Base-by-base conservation (phyloP, 2,329 filamentous ascomycete genomes). In the Setomelanomma holmii region DNA sequence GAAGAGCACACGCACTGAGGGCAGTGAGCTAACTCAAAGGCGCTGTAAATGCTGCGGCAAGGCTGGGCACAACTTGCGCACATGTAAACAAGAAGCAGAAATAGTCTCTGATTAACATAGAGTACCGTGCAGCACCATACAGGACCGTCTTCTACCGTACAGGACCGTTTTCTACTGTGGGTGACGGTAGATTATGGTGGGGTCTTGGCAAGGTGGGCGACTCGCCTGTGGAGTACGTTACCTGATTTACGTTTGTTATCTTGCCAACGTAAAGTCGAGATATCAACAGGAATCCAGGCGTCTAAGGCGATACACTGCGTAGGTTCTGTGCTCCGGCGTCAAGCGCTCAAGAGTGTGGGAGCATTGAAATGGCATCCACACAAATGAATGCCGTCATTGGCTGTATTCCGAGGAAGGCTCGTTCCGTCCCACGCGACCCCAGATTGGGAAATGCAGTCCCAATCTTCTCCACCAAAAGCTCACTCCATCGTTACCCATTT, bases 341-440 rank as follows among this genome's bases (percentile, higher is more conserved):
- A 23, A 45, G 30, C 42, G 42, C n/a, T 30, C 12, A 7, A 7
- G 24, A 6, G 24, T 30, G 24, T 6, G 12, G 24, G 24, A 30
- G 24, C 34, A 4, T 36, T 36, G 34, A n/a, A 17, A 36, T 40
- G 16, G 38, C 10, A 14, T 6, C 4, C 3, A 30, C 27, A 30
- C 27, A 2, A 14, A 14, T 30, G 27, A 8, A 14, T 30, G 27
- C 10, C 10, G 27, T 30, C 10, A 30, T 30, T 30, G 27, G 34
- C 34, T 40, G 38, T 4, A 45, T 17, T 21, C 23, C 19, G 30
- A 45, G 14, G 21, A 35, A 23, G 33, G 21, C 27, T 10, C 33
- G 7, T 12, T 20, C 36, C n/a, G 35, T 12, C 23, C 44, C 44
- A 39, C 22, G 10, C 24, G 23, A 42, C 45, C 45, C 38, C 45